Evolutionary conservation across 805 yeast species (phyloP).

Genomic region (Debaryomyces maramus): DNA sequence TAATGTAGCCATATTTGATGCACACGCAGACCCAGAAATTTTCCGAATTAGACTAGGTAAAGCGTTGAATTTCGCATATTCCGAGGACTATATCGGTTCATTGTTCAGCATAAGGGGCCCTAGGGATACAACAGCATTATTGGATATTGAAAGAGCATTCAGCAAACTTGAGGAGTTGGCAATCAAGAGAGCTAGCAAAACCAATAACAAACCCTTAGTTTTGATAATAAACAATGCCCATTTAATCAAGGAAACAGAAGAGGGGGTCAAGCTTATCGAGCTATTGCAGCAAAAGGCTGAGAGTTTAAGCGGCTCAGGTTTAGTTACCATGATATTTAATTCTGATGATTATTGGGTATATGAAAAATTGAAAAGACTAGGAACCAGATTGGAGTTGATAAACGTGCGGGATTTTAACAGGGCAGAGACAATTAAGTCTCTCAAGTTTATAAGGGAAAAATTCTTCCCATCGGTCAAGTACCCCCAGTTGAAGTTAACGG

Average conservation of each 20-base stretch:
- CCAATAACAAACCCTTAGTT: slow-evolving; percentile 55
- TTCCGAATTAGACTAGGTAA: slow-evolving; percentile 74
- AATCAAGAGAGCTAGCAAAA: slow-evolving; percentile 41
- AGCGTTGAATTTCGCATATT: slow-evolving; percentile 70
- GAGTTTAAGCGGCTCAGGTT: slow-evolving; percentile 67
- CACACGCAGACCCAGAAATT: slow-evolving; percentile 83
- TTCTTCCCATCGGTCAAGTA: slow-evolving; percentile 31
- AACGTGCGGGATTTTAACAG: slow-evolving; percentile 65
- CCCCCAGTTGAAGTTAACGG: slow-evolving; percentile 39
- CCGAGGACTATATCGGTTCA: slow-evolving; percentile 82
- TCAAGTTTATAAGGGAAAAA: slow-evolving; percentile 49
- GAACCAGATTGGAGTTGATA: slow-evolving; percentile 72
- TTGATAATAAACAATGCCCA: slow-evolving; percentile 75
- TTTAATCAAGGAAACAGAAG: slow-evolving; percentile 71
- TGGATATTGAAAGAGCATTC: slow-evolving; percentile 83
- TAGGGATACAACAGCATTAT: slow-evolving; percentile 75
- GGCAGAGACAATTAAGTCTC: slow-evolving; percentile 53
- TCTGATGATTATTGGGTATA: slow-evolving; percentile 88
- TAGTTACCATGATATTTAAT: slow-evolving; percentile 69
- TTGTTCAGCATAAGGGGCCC: slow-evolving; percentile 81
- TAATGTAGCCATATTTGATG: slow-evolving; percentile 72
- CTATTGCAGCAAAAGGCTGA: slow-evolving; percentile 84
- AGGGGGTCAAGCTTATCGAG: slow-evolving; percentile 69
- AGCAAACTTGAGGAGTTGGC: slow-evolving; percentile 75
- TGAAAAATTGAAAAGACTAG: slow-evolving; percentile 67